Percentiles rank a stretch among this genome's conserved stretches.
These are phyloP conservation scores for Saturnispora sanitii DNA, from an alignment of 805 yeast genomes.

Conservation along the genomic window DNA sequence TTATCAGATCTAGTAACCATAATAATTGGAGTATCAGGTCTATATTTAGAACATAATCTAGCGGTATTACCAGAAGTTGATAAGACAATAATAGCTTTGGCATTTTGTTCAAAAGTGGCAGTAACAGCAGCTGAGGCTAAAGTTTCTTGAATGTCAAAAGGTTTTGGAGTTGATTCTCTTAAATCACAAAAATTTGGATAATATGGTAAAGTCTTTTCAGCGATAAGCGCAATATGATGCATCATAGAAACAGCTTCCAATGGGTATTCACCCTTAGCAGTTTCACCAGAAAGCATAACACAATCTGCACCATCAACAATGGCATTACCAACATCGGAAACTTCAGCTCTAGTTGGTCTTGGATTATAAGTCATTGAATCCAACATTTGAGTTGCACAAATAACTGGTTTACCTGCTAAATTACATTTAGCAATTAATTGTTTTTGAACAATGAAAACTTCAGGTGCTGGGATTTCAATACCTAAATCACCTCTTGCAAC, in stretches of 20 bases:
- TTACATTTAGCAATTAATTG: conserved; percentile 98
- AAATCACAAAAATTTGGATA: conserved; percentile 73
- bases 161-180: conserved; percentile 75
- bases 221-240: conserved; percentile 95
- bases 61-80: conserved; percentile 94
- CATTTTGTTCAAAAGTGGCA: conserved; percentile 91
- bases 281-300: conserved; percentile 99
- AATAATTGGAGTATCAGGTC: conserved; percentile 94
- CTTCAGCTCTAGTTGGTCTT: conserved; percentile 99
- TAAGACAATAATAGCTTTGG: conserved; percentile 92
- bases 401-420: conserved; percentile 98
- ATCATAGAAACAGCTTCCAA: conserved; percentile 95
- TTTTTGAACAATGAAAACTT: conserved; percentile 97
- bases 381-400: conserved; percentile 99
- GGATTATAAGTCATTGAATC: conserved; percentile 99
- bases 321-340: conserved; percentile 98
- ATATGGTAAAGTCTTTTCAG: conserved; percentile 95
- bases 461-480: conserved; percentile 98
- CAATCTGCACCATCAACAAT: conserved; percentile 99
- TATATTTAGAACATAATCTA: conserved; percentile 92
- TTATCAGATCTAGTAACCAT: conserved; percentile 94
- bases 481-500: conserved; percentile 99
- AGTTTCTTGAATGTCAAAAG: conserved; percentile 91
- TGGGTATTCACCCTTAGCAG: conserved; percentile 99
- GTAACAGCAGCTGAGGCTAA: conserved; percentile 95